Conservation (phyloP, 768 basidiomycete species). For the Dendrothele bispora region DNA sequence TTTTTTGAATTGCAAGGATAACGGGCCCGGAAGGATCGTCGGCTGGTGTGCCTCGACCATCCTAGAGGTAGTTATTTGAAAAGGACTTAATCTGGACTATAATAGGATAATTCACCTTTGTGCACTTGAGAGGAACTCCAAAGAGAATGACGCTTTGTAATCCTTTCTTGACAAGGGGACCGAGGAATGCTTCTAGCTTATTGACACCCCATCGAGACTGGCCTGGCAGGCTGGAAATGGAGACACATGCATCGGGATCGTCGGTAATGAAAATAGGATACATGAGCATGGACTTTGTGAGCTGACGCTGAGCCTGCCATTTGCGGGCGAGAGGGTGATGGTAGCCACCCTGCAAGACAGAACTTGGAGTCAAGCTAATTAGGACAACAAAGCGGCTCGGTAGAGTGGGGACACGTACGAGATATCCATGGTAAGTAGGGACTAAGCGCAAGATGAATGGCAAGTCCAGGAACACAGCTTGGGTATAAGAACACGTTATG, state of each 20-base stretch:
- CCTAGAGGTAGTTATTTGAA: constrained; percentile 43
- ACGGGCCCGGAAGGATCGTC: constrained; percentile 91
- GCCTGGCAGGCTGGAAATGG: constrained; percentile 77
- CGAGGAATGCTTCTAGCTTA: constrained; percentile 82
- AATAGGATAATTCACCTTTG: constrained; percentile 55
- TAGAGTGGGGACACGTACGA: constrained; percentile 3
- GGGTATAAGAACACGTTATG: too few relatives aligned
- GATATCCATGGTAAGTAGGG: constrained; percentile 7
- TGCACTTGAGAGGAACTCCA: constrained; percentile 81
- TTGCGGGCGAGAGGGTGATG: constrained; percentile 85
- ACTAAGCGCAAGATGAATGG: not conserved
- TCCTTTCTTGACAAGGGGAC: constrained; percentile 87
- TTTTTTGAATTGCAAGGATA: constrained; percentile 83
- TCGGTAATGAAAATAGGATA: constrained; percentile 99
- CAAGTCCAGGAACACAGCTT: not conserved
- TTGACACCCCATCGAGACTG: constrained; percentile 97
- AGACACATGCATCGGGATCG: constrained; percentile 80
- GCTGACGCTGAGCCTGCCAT: constrained; percentile 80
- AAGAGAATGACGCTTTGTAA: constrained; percentile 92
- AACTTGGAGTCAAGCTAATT: constrained; percentile 40
- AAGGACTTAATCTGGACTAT: not conserved
- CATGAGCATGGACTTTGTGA: constrained; percentile 95
- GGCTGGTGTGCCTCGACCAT: constrained; percentile 79
- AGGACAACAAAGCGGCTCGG: not conserved
- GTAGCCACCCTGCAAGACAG: constrained; percentile 90